Percentiles rank a stretch among this genome's conserved stretches.
Conservation (phyloP, 1,139 yeast species). For the Blastobotrys buckinghamii region DNA sequence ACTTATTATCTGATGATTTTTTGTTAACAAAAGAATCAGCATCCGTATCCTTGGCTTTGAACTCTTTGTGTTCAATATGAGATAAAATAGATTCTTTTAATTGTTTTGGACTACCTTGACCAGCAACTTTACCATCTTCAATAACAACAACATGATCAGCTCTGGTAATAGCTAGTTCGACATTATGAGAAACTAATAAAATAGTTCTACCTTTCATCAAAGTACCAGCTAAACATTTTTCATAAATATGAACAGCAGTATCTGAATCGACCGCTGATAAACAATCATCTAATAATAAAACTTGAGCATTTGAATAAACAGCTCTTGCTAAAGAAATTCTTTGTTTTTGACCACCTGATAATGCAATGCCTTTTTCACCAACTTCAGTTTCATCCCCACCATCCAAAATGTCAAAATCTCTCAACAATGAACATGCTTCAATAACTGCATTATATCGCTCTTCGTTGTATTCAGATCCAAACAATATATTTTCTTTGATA, state of each 20-base stretch:
- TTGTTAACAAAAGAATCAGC: neutral
- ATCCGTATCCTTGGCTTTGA: neutral
- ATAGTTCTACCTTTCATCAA: slow-evolving; percentile 61
- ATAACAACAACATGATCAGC: slow-evolving; percentile 75
- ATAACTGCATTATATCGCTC: slow-evolving; percentile 73
- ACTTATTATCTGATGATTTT: neutral
- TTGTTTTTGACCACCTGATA: slow-evolving; percentile 97
- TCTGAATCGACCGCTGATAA: slow-evolving; percentile 69
- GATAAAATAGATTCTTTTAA: slow-evolving; percentile 60
- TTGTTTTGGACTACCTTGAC: slow-evolving; percentile 79
- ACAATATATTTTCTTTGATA: slow-evolving; percentile 72
- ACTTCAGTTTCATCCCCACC: slow-evolving; percentile 71
- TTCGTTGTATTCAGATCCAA: slow-evolving; percentile 67
- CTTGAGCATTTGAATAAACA: slow-evolving; percentile 74
- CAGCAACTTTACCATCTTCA: slow-evolving; percentile 75
- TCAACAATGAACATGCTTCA: slow-evolving; percentile 58
- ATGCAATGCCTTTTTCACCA: slow-evolving; percentile 93
- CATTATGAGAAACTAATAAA: slow-evolving; percentile 87
- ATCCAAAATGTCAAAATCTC: slow-evolving; percentile 72
- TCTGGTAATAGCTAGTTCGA: slow-evolving; percentile 69
- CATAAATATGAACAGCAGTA: slow-evolving; percentile 87
- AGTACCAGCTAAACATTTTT: slow-evolving; percentile 78
- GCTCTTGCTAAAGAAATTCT: slow-evolving; percentile 95
- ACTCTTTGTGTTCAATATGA: neutral
- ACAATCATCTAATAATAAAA: slow-evolving; percentile 85